Evolutionary conservation across 2,329 filamentous ascomycete genomes (phyloP).

Genomic region (Podosphaera fusca): DNA sequence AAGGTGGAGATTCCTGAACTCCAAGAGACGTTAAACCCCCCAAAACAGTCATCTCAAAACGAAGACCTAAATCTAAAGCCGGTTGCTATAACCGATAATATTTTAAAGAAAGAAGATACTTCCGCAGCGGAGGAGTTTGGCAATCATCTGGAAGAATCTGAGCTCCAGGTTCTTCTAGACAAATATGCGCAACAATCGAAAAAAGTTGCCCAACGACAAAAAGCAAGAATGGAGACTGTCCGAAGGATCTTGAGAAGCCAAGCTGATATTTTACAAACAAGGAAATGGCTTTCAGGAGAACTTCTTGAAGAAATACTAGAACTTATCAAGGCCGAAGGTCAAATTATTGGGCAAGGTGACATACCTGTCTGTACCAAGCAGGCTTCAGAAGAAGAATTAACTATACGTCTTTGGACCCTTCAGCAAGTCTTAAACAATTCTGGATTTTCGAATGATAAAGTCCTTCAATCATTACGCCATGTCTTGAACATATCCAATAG

Average conservation of each 20-base stretch:
- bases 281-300: conserved; percentile 62
- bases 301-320: conserved; percentile 56
- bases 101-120: conserved; percentile 17
- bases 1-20: conserved; percentile 32
- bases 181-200: conserved; percentile 59
- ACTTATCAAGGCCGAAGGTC: conserved; percentile 42
- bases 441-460: conserved; percentile 40
- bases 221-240: conserved; percentile 61
- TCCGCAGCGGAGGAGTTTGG: conserved; percentile 78
- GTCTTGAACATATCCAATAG: conserved; percentile 44
- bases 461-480: conserved; percentile 40
- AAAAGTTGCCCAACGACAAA: conserved; percentile 56
- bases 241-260: conserved; percentile 59
- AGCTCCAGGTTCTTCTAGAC: conserved; percentile 70
- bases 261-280: conserved; percentile 45
- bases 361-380: conserved; percentile 22
- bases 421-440: conserved; percentile 46
- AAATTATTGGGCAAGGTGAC: conserved; percentile 22
- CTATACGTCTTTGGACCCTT: conserved; percentile 64
- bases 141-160: conserved; percentile 68
- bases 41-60: background rate
- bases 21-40: conserved; percentile 8
- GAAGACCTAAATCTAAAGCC: background rate
- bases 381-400: conserved; percentile 52
- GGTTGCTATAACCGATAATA: background rate